Evolutionary conservation across 148 eudicot genomes (phyloP), one percentile per base, ranked within the genome.

Genomic region (Chenopodium quinoa): DNA sequence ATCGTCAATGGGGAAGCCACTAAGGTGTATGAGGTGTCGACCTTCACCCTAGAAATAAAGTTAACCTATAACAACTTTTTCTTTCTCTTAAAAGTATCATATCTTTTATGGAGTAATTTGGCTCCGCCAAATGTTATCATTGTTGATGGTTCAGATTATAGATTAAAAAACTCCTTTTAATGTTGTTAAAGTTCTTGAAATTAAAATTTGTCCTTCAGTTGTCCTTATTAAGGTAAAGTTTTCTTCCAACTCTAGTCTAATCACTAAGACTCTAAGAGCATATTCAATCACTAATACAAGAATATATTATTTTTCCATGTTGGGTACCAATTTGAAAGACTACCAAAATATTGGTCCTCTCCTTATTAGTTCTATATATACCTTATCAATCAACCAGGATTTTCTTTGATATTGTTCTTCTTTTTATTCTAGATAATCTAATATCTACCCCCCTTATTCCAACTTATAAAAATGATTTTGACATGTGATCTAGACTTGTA

Each of bases 401-500:
- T 71, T 71, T 71, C 12, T 37, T 71, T 20, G 74, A 71, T 40
- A 71, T 71, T 71, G 48, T 71, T 71, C 74, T 37, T 71, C 74
- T 31, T 71, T 71, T 71, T 40, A 31, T 71, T 14, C 74, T 8
- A 37, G 25, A 20, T 37, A 40, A 71, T 71, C n/a, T 32, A 14
- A 14, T 23, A 71, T 71, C n/a, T 32, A 14, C 50, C 27, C 40
- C 46, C 46, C 75, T 29, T 68, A 34, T 79, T 67, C 60, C 66
- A 79, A 31, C 81, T 54, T 29, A 50, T 32, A 20, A 2, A 34
- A 31, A 22, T 52, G 81, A 79, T 22, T 31, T 52, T 79, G 81
- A 79, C 81, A 37, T 16, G 22, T 79, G 66, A 78, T 78, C 56
- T 40, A 50, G 66, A 50, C 75, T 69, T 32, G 4, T 66, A 69